Percentiles rank a stretch among this genome's conserved stretches.
phyloP scores from a whole-genome alignment of 2,329 filamentous ascomycete species.

The Celoporthe dispersa region DNA sequence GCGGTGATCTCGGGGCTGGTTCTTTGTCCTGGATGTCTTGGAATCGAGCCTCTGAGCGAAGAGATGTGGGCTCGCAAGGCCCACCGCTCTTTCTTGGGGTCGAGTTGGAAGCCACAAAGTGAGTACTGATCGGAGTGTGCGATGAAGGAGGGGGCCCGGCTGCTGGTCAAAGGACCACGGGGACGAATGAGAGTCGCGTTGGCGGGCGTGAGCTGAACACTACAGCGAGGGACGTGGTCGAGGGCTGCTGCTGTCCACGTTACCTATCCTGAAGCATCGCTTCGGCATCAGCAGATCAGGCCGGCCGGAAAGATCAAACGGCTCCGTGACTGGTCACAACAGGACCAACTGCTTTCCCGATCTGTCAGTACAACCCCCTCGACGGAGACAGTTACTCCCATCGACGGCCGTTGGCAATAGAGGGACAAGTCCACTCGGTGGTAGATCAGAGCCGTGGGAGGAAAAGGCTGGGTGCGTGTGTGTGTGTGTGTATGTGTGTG shows the following conservation, averaged over 20 bases:
- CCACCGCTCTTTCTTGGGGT: conserved; percentile 54
- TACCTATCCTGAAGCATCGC: conserved; percentile 31
- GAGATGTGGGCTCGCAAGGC: conserved; percentile 51
- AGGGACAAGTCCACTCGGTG: conserved; percentile 17
- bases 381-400: conserved; percentile 15
- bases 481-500: not conserved
- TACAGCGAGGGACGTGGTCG: conserved; percentile 24
- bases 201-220: conserved; percentile 23
- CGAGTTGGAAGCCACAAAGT: conserved; percentile 47
- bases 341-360: conserved; percentile 14
- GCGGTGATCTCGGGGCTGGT: conserved; percentile 48
- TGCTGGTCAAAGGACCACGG: conserved; percentile 27
- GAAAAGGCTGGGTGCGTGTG: not conserved
- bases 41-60: conserved; percentile 50
- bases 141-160: conserved; percentile 27
- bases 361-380: conserved; percentile 18
- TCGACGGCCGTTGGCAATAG: conserved; percentile 15
- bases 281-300: conserved; percentile 30
- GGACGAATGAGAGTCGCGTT: conserved; percentile 21
- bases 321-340: conserved; percentile 29
- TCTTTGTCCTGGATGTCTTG: conserved; percentile 56
- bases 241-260: conserved; percentile 25
- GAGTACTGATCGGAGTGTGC: conserved; percentile 43
- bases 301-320: conserved; percentile 33
- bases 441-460: not conserved